These are phyloP conservation scores for Setaria italica DNA, from an alignment of 202 grass and related monocot genomes.

Conservation along the genomic window DNA sequence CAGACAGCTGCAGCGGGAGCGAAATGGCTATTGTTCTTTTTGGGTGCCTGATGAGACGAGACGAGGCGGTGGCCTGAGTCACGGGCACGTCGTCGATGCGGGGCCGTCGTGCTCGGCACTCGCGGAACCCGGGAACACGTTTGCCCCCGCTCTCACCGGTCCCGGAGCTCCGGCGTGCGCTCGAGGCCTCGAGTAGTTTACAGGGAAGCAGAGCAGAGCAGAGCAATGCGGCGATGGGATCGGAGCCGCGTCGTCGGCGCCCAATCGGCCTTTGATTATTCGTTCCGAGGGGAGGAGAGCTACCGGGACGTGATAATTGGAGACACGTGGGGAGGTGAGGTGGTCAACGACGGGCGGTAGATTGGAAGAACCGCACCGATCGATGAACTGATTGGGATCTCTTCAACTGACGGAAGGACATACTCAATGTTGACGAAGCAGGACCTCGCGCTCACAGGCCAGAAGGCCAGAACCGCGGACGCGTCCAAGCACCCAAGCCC, in stretches of 20 bases:
- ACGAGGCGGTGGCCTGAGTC: neutral
- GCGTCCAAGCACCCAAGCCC: neutral
- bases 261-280: neutral
- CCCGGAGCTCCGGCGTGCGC: constrained; percentile 8
- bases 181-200: neutral
- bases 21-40: neutral
- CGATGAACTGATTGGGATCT: neutral
- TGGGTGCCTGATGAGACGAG: neutral
- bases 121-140: neutral
- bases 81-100: neutral
- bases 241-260: neutral
- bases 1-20: neutral
- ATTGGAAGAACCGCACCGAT: neutral
- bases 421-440: neutral
- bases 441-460: neutral
- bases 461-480: neutral
- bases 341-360: neutral
- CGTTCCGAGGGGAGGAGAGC: neutral
- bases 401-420: neutral
- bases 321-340: neutral
- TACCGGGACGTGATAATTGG: neutral
- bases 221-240: neutral
- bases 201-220: neutral
- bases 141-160: neutral
- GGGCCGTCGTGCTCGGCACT: constrained; percentile 11